Evolutionary conservation across 192 early-diverging fungal genomes (phyloP), one percentile per base, ranked within the genome.

Genomic region (Entomortierella lignicola): DNA sequence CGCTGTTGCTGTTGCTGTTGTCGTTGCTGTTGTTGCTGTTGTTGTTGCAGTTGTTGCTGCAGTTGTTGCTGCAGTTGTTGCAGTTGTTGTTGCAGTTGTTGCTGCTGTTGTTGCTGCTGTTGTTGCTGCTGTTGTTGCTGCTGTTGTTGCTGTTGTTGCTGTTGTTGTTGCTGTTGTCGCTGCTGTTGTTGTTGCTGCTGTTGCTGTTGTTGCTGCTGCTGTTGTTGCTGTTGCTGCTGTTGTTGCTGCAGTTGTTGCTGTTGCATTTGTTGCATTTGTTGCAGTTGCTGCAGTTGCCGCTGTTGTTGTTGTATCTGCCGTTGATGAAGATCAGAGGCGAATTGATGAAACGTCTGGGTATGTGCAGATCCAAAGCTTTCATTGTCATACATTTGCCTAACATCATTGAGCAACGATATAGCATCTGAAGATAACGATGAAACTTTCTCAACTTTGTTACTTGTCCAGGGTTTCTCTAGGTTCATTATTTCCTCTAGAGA

Each of bases 281-380:
- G 39, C 26, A 48, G 55, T 8, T 6, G 25, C 29, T 21, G 58
- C 56, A 21, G 42, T 32, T 25, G 32, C 41, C 15, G 63, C 56
- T 25, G 61, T 53, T 8, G 64, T 68, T 21, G 72, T 64, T 3
- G 72, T 77, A 4, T 62, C n/a, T 2, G 71, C 55, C 63, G 66
- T 60, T 11, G 65, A 37, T 7, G n/a, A n/a, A n/a, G n/a, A n/a
- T n/a, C n/a, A n/a, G n/a, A n/a, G n/a, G n/a, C n/a, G n/a, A n/a
- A n/a, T n/a, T n/a, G n/a, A n/a, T n/a, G n/a, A n/a, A n/a, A n/a
- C n/a, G 53, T 52, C 31, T 77, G 72, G 5, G 66, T 30, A 26
- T 77, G 72, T 6, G 72, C 65, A 18, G 72, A 77, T 1, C 72
- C 72, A 0, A 77, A 52, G 34, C 34, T 37, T n/a, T n/a, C n/a